Conservation (phyloP, 2,329 filamentous ascomycete genomes). For the Sarocladium strictum region DNA sequence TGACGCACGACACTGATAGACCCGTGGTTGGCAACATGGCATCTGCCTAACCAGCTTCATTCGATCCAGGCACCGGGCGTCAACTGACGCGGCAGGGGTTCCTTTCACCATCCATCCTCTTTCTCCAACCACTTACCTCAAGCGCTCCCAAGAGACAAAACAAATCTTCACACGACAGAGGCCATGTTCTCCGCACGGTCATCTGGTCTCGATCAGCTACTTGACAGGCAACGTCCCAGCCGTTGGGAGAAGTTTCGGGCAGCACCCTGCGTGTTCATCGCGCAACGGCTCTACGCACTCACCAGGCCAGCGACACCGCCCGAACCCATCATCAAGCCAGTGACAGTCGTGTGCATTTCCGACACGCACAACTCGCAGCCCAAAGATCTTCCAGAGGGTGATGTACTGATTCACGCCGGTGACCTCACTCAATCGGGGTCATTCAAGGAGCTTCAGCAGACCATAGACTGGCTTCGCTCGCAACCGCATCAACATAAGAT, state of each 20-base stretch:
- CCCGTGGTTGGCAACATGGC: too few species aligned
- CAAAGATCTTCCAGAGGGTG: constrained; percentile 31
- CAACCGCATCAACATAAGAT: constrained; percentile 36
- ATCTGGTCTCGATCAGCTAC: background rate
- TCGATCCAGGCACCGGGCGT: too few species aligned
- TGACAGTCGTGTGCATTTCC: constrained; percentile 35
- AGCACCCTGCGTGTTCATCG: constrained; percentile 8
- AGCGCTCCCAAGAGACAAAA: too few species aligned
- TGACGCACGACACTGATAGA: too few species aligned
- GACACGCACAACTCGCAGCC: constrained; percentile 38
- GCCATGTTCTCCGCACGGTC: background rate
- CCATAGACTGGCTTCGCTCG: constrained; percentile 31
- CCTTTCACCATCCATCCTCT: too few species aligned
- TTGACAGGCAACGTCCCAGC: background rate
- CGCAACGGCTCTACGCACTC: background rate
- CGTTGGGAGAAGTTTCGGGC: background rate
- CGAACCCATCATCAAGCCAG: constrained; percentile 8
- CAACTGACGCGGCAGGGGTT: too few species aligned
- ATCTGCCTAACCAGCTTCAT: too few species aligned
- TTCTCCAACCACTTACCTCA: too few species aligned
- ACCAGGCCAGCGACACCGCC: background rate
- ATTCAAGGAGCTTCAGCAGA: constrained; percentile 29
- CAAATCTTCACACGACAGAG: too few species aligned
- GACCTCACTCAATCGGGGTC: constrained; percentile 40
- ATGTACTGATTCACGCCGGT: constrained; percentile 42